Conservation (phyloP, 2,329 filamentous ascomycete genomes). For the Chlorencoelia australis region DNA sequence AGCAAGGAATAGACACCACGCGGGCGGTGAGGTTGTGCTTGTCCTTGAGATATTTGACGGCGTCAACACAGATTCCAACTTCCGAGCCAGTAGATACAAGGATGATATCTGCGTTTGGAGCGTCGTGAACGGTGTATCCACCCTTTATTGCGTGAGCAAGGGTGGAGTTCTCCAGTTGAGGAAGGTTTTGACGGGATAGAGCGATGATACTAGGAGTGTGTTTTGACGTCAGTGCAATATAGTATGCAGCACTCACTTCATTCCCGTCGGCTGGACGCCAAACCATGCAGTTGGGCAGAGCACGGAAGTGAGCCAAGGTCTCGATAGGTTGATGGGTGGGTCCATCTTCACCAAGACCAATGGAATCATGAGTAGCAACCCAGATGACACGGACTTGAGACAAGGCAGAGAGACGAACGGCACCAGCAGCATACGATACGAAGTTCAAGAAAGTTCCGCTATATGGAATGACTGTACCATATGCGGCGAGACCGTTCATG, state of each 20-base stretch:
- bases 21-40: constrained; percentile 81
- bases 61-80: constrained; percentile 86
- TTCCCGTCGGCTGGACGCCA: constrained; percentile 98
- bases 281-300: constrained; percentile 97
- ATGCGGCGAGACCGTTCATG: constrained; percentile 90
- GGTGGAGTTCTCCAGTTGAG: constrained; percentile 89
- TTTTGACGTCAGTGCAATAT: constrained; percentile 82
- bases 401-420: constrained; percentile 86
- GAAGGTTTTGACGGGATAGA: constrained; percentile 94
- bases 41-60: constrained; percentile 82
- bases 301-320: constrained; percentile 96
- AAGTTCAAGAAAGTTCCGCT: constrained; percentile 99
- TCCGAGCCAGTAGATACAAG: constrained; percentile 94
- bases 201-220: constrained; percentile 88
- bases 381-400: constrained; percentile 88
- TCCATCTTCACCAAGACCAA: constrained; percentile 96
- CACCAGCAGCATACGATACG: constrained; percentile 92
- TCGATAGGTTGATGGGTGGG: constrained; percentile 99
- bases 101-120: constrained; percentile 74
- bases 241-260: constrained; percentile 97
- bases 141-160: constrained; percentile 88
- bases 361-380: constrained; percentile 97
- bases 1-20: constrained; percentile 92
- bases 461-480: constrained; percentile 90
- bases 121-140: constrained; percentile 84